A percentile compares a stretch with the other conserved stretches of the same genome.
phyloP scores from a whole-genome alignment of 306 rosid species.

The Sicyos baderoa region DNA sequence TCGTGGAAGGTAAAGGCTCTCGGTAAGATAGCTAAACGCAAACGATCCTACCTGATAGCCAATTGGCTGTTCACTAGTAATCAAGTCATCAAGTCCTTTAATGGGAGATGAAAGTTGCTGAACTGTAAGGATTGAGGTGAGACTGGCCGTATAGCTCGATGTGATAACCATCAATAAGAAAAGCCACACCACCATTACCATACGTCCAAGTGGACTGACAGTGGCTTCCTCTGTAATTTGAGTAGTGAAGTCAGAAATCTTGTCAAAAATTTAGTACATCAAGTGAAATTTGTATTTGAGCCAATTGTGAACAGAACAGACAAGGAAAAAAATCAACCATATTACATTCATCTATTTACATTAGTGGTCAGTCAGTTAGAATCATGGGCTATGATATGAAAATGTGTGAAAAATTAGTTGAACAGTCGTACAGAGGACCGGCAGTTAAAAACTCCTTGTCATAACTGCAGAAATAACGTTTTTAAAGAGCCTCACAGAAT shows the following conservation, averaged over 20 bases:
- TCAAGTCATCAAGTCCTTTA: conserved; percentile 79
- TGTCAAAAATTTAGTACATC: neutral
- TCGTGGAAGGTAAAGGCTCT: conserved; percentile 46
- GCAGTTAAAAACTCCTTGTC: neutral
- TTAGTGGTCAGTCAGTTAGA: neutral
- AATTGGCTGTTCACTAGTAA: conserved; percentile 60
- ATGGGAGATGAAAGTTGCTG: conserved; percentile 82
- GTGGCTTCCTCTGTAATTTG: conserved; percentile 69
- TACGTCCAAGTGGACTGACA: conserved; percentile 60
- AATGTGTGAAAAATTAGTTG: neutral
- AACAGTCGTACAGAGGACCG: neutral
- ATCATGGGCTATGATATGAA: neutral
- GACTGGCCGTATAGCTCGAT: conserved; percentile 86
- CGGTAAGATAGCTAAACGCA: conserved; percentile 67
- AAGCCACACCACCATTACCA: conserved; percentile 97
- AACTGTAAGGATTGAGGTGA: conserved; percentile 91
- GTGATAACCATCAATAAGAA: conserved; percentile 90
- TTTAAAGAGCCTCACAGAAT: neutral
- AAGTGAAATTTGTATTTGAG: neutral
- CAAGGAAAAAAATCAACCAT: neutral
- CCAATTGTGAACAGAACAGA: neutral
- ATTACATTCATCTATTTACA: neutral
- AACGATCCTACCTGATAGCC: conserved; percentile 97
- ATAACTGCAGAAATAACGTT: neutral
- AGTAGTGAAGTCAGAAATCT: conserved; percentile 17